Evolutionary conservation across 495 filamentous ascomycete genomes (phyloP), one percentile per base, ranked within the genome.

Genomic region (Daldinia bambusicola): DNA sequence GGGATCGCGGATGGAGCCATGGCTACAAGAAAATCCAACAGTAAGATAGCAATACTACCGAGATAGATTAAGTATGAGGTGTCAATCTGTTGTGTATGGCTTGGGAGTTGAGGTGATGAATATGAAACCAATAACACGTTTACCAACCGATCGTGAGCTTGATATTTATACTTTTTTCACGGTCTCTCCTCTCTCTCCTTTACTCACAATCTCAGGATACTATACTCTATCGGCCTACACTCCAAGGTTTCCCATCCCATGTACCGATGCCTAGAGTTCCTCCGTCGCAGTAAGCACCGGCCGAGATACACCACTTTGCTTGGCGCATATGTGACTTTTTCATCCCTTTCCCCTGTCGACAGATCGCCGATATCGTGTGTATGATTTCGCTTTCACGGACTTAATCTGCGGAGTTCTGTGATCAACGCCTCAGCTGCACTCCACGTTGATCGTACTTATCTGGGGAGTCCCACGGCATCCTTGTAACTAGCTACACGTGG

Each of bases 301-400:
- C 63, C 55, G 45, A 63, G 43, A 70, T 69, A 66, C 72, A 70
- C 68, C 37, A 70, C 26, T 66, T 43, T 63, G 68, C 69, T 75
- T 76, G 75, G 75, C 75, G 72, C 75, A 75, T 72, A 74, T 73
- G 58, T 60, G 63, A 57, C 59, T 56, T 26, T 26, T 62, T 32
- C 60, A 60, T 43, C 55, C 60, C 36, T 45, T 64, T 60, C 59
- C 41, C 62, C 31, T 43, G 18, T 59, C 26, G 40, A 43, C 43
- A 31, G 52, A 56, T 61, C 59, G 51, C 66, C 74, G 66, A 70
- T 45, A 66, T 32, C 30, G 40, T 37, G 55, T 18, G 37, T 26
- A 26, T 26, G 1, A 26, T 48, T 48, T 36, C 55, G 51, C 34
- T 51, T 31, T 20, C 30, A 30, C 62, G 56, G 55, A 50, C 32